These are phyloP conservation scores for Stagonosporopsis chrysanthemi DNA, from an alignment of 2,329 filamentous ascomycete genomes.

Conservation along the genomic window DNA sequence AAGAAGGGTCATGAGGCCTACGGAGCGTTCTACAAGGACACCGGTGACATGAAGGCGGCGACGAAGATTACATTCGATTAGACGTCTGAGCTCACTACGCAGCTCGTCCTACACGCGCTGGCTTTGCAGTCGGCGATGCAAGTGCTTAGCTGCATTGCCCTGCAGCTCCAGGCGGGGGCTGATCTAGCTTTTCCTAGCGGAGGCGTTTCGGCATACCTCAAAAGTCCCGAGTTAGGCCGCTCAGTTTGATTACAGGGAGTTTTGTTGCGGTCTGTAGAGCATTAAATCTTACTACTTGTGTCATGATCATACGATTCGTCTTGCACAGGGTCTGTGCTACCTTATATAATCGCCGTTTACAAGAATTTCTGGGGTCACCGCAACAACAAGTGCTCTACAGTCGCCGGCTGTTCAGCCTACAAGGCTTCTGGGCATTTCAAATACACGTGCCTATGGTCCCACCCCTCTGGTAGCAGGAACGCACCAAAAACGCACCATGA, in stretches of 20 bases:
- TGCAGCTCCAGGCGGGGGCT: slow-evolving; percentile 28
- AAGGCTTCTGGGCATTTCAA: slow-evolving; percentile 13
- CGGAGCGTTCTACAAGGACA: slow-evolving; percentile 93
- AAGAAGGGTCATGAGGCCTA: slow-evolving; percentile 98
- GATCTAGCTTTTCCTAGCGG: slow-evolving; percentile 28
- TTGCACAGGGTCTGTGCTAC: slow-evolving; percentile 10
- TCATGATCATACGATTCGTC: slow-evolving; percentile 14
- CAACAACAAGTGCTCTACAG: slow-evolving; percentile 6
- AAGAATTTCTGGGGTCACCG: neutral
- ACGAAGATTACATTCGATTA: slow-evolving; percentile 91
- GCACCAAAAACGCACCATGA: slow-evolving; percentile 15
- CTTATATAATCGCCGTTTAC: slow-evolving; percentile 19
- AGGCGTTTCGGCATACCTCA: slow-evolving; percentile 35
- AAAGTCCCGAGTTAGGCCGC: slow-evolving; percentile 21
- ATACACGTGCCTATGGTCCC: slow-evolving; percentile 19
- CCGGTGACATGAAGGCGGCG: slow-evolving; percentile 80
- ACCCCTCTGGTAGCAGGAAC: slow-evolving; percentile 20
- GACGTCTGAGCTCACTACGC: slow-evolving; percentile 13
- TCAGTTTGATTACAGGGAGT: slow-evolving; percentile 17
- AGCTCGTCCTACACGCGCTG: slow-evolving; percentile 12
- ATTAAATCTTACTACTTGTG: slow-evolving; percentile 11
- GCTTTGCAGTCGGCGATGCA: slow-evolving; percentile 20
- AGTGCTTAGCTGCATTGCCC: slow-evolving; percentile 18
- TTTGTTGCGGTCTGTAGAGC: slow-evolving; percentile 6
- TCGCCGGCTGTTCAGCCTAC: slow-evolving; percentile 12